These are phyloP conservation scores for Rosa chinensis DNA, from an alignment of 306 rosid species.

Conservation along the genomic window DNA sequence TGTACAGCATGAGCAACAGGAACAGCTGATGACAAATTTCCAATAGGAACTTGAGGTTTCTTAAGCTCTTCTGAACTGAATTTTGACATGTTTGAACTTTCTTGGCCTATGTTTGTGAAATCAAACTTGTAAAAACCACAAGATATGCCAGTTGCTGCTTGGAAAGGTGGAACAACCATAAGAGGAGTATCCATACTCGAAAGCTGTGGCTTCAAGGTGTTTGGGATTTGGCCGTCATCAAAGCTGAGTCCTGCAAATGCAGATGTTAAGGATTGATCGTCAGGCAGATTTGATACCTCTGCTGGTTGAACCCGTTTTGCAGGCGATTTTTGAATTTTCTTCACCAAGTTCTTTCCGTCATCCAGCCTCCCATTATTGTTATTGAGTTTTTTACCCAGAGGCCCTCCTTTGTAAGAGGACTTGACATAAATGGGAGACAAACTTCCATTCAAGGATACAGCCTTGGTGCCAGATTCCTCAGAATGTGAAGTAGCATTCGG, in stretches of 20 bases:
- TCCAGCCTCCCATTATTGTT: conserved; percentile 29
- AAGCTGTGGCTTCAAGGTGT: conserved; percentile 20
- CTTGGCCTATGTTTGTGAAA: conserved; percentile 27
- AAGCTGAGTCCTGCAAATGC: conserved; percentile 46
- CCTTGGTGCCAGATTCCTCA: conserved; percentile 28
- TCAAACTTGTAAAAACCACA: conserved; percentile 27
- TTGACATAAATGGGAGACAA: conserved; percentile 25
- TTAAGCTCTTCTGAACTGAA: conserved; percentile 29
- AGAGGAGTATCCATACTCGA: conserved; percentile 26
- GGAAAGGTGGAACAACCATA: conserved; percentile 29
- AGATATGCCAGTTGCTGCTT: conserved; percentile 27
- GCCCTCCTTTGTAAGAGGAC: conserved; percentile 29
- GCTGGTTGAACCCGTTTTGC: conserved; percentile 30
- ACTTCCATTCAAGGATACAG: conserved; percentile 13
- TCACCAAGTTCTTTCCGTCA: conserved; percentile 37
- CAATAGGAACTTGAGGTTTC: conserved; percentile 20
- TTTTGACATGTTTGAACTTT: conserved; percentile 32
- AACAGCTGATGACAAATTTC: conserved; percentile 24
- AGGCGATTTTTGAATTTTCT: conserved; percentile 24
- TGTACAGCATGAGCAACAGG: conserved; percentile 29
- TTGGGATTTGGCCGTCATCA: conserved; percentile 17
- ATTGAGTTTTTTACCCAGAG: conserved; percentile 24
- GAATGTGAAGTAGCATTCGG: conserved; percentile 45
- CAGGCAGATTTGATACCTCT: conserved; percentile 28
- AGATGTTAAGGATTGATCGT: conserved; percentile 36